Conservation (phyloP, 2,329 filamentous ascomycete species). For the Curvularia verruculosa region DNA sequence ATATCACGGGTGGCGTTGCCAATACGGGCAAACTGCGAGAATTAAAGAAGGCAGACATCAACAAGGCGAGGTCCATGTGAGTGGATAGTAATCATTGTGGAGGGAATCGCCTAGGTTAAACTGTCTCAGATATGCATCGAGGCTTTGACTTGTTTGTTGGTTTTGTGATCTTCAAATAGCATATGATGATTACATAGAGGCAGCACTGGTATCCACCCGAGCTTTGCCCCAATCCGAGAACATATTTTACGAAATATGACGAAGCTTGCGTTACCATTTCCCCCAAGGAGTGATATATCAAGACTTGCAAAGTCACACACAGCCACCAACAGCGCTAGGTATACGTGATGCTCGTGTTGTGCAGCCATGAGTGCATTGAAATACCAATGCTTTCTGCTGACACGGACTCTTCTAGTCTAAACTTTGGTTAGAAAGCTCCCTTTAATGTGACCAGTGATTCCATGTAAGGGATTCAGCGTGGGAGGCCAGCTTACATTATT, state of each 20-base stretch:
- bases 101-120: background rate
- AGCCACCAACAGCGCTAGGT: conserved; percentile 1
- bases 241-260: background rate
- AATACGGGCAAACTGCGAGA: conserved; percentile 53
- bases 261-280: background rate
- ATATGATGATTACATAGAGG: background rate
- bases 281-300: background rate
- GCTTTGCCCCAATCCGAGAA: background rate
- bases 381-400: background rate
- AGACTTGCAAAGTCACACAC: background rate
- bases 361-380: background rate
- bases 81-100: background rate
- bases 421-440: background rate
- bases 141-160: background rate
- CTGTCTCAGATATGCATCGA: conserved; percentile 4
- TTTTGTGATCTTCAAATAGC: background rate
- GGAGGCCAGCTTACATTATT: background rate
- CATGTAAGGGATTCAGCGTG: background rate
- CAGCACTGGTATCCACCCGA: background rate
- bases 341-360: background rate
- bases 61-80: conserved; percentile 42
- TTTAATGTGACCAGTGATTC: background rate
- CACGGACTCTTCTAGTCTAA: background rate
- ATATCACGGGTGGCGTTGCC: conserved; percentile 48
- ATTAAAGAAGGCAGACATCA: conserved; percentile 57